phyloP scores from a whole-genome alignment of 78 protist species.

The Pigoraptor vietnamica region DNA sequence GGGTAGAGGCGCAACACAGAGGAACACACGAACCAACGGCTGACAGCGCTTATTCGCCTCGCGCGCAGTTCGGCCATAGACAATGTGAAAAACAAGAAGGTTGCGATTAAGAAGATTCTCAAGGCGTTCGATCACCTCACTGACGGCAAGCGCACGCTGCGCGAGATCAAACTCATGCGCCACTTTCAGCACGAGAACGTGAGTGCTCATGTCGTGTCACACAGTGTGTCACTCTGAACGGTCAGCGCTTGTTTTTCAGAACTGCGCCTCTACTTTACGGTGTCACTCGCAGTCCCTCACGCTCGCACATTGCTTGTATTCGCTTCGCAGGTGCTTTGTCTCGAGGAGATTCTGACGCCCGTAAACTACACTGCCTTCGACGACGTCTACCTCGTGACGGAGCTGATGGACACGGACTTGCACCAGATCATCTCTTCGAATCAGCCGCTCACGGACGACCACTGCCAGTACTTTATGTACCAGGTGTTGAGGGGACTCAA shows the following conservation, averaged over 20 bases:
- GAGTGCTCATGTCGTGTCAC: neutral
- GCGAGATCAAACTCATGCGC: constrained; percentile 88
- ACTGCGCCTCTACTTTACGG: too few relatives aligned
- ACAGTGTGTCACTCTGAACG: too few relatives aligned
- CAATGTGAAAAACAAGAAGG: neutral
- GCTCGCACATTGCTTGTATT: neutral
- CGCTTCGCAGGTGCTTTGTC: constrained; percentile 17
- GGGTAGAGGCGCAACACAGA: too few relatives aligned
- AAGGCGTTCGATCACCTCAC: constrained; percentile 80
- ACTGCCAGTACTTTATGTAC: constrained; percentile 81
- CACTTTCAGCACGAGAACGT: constrained; percentile 74
- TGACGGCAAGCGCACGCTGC: constrained; percentile 88
- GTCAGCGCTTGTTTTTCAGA: neutral
- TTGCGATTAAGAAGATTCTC: constrained; percentile 92
- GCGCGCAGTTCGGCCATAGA: neutral
- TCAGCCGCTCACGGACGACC: constrained; percentile 91
- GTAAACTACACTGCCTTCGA: constrained; percentile 5
- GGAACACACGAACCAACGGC: too few relatives aligned
- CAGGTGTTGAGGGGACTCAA: constrained; percentile 86
- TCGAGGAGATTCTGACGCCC: constrained; percentile 16
- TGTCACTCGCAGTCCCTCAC: neutral
- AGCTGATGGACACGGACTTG: constrained; percentile 95
- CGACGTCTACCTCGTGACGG: constrained; percentile 82
- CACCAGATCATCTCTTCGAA: constrained; percentile 82
- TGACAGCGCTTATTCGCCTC: too few relatives aligned